Percentiles rank a stretch among this genome's conserved stretches.
These are phyloP conservation scores for Metschnikowia aberdeeniae DNA, from an alignment of 805 yeast genomes.

Conservation along the genomic window DNA sequence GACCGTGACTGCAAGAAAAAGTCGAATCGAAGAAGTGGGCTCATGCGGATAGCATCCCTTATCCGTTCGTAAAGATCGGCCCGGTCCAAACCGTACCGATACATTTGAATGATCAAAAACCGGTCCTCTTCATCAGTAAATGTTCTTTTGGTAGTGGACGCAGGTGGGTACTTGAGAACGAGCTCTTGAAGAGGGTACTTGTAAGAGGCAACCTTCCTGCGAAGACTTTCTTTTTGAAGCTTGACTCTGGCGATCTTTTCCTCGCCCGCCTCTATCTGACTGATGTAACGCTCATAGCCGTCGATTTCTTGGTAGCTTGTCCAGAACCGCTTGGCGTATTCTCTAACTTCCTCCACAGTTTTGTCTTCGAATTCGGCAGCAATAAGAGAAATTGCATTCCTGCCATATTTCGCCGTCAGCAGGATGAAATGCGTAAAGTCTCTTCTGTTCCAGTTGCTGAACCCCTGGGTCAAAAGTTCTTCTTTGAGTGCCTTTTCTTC, in stretches of 20 bases:
- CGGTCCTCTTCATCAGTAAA: constrained; percentile 90
- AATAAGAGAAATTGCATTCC: constrained; percentile 66
- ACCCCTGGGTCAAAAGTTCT: constrained; percentile 62
- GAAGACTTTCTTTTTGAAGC: constrained; percentile 73
- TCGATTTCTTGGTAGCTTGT: constrained; percentile 70
- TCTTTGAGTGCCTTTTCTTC: constrained; percentile 69
- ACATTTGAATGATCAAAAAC: constrained; percentile 74
- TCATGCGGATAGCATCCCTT: constrained; percentile 65
- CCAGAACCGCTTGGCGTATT: constrained; percentile 84
- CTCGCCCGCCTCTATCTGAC: constrained; percentile 85
- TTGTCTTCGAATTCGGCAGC: constrained; percentile 81
- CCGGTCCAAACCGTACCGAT: constrained; percentile 75
- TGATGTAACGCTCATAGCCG: constrained; percentile 78
- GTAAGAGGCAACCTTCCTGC: constrained; percentile 68
- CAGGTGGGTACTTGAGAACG: constrained; percentile 66
- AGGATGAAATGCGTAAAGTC: constrained; percentile 83
- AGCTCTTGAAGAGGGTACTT: constrained; percentile 78
- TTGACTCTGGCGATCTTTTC: constrained; percentile 63
- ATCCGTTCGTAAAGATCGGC: constrained; percentile 76
- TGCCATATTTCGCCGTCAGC: constrained; percentile 72
- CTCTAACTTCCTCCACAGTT: constrained; percentile 70
- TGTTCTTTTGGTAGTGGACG: constrained; percentile 55
- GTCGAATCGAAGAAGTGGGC: constrained; percentile 80
- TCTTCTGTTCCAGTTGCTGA: constrained; percentile 76
- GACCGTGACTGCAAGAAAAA: constrained; percentile 81